These are phyloP conservation scores for Trichophyton benhamiae DNA, from an alignment of 2,329 filamentous ascomycete genomes.

Conservation along the genomic window DNA sequence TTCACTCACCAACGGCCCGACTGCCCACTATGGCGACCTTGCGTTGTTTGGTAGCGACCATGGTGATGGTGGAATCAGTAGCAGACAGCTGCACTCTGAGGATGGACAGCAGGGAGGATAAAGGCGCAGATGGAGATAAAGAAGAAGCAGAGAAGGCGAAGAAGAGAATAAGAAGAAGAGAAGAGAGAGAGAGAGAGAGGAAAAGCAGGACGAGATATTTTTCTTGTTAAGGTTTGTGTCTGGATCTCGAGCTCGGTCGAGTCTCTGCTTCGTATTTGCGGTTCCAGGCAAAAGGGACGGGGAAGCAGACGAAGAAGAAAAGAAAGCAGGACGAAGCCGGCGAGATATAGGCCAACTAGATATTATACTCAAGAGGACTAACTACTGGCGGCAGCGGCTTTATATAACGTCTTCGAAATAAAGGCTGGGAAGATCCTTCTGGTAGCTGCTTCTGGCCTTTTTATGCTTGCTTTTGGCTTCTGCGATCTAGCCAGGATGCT, in stretches of 20 bases:
- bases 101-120: neutral
- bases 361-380: neutral
- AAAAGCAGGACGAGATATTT: neutral
- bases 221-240: neutral
- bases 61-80: conserved; percentile 24
- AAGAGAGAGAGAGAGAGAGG: neutral
- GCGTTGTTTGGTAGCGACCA: conserved; percentile 70
- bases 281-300: neutral
- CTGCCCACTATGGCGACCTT: conserved; percentile 95
- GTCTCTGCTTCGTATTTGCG: neutral
- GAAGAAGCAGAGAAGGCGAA: neutral
- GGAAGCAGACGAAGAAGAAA: neutral
- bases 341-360: neutral
- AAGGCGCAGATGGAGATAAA: neutral
- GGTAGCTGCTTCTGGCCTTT: neutral
- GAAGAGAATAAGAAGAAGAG: neutral
- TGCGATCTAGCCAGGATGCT: neutral
- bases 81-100: neutral
- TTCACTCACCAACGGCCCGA: conserved; percentile 65
- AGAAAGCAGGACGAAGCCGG: no score
- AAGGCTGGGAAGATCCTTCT: no score
- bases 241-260: neutral
- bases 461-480: neutral
- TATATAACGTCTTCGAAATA: no score
- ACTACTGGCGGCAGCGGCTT: neutral